These are phyloP conservation scores for Vitis amurensis DNA, from an alignment of 164 flowering plant species.

Conservation along the genomic window DNA sequence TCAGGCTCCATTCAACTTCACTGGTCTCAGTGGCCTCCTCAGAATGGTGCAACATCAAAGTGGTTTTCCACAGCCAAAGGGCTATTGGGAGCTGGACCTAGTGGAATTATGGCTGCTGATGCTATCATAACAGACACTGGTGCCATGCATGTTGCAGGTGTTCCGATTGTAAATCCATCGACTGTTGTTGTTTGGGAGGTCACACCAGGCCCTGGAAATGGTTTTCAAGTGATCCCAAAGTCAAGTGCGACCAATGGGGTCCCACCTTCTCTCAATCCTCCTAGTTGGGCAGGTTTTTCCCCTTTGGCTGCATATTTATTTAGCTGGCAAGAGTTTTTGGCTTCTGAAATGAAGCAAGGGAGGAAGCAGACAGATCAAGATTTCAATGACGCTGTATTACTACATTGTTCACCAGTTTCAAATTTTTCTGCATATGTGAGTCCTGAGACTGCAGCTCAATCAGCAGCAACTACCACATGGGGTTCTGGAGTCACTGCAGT, in stretches of 20 bases:
- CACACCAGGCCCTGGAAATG: slow-evolving; percentile 91
- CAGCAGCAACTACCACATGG: slow-evolving; percentile 98
- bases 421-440: slow-evolving; percentile 98
- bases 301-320: slow-evolving; percentile 95
- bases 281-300: slow-evolving; percentile 87
- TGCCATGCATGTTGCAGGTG: slow-evolving; percentile 98
- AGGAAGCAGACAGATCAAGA: slow-evolving; percentile 58
- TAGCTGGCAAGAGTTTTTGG: slow-evolving; percentile 88
- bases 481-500: slow-evolving; percentile 99
- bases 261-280: slow-evolving; percentile 82
- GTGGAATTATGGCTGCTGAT: slow-evolving; percentile 99
- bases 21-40: slow-evolving; percentile 94
- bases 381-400: slow-evolving; percentile 48
- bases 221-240: slow-evolving; percentile 78
- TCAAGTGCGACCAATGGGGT: slow-evolving; percentile 55
- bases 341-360: slow-evolving; percentile 70
- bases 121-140: slow-evolving; percentile 95
- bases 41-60: slow-evolving; percentile 52
- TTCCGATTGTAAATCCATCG: slow-evolving; percentile 98
- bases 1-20: slow-evolving; percentile 98
- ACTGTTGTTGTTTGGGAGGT: slow-evolving; percentile 99
- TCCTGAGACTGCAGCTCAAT: slow-evolving; percentile 94
- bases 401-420: slow-evolving; percentile 97
- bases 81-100: slow-evolving; percentile 96
- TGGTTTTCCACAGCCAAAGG: slow-evolving; percentile 98